Base-by-base conservation (phyloP, 768 basidiomycete species). In the Austroboletus eburneus region DNA sequence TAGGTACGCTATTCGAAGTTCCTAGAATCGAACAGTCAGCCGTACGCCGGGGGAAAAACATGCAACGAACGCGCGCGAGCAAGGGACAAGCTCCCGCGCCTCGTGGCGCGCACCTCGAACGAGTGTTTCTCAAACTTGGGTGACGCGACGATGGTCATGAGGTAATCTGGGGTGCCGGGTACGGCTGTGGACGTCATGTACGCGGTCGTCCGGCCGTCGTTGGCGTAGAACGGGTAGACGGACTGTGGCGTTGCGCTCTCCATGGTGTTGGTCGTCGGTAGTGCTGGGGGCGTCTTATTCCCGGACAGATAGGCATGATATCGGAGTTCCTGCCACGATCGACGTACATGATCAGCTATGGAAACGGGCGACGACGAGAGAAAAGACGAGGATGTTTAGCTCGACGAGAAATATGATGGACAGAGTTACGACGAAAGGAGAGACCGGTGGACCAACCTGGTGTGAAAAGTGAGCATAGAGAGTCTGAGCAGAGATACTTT, bases 81-180 rank as follows among this genome's bases (percentile, higher is more conserved):
- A 6, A 6, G 5, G 12, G 7, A 32, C 30, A 32, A 27, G 30
- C 13, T 32, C 30, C 30, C 30, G 13, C 13, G 30, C 30, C 30
- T n/a, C n/a, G n/a, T n/a, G n/a, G n/a, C n/a, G 25, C 58, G 47
- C 38, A 78, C 78, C 73, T 80, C 78, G 52, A 76, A 70, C 40
- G 74, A 73, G 49, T 78, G 77, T 42, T 69, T 66, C 6, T 66
- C 61, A 45, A 65, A 77, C 39, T 56, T 62, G 13, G 65, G 62
- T 23, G 69, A 61, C 3, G 72, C 57, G 30, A 57, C 66, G 46
- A 77, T 68, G 47, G 57, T 62, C 56, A 72, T 59, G 32, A 72
- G 27, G 0, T 56, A 62, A 1, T 75, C 75, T 50, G 61, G 25
- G 5, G 44, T 33, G 25, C 50, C 54, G 0, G 58, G 38, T 9